Evolutionary conservation across 2,329 filamentous ascomycete genomes (phyloP).

Genomic region (Ambrosiella cleistominuta): DNA sequence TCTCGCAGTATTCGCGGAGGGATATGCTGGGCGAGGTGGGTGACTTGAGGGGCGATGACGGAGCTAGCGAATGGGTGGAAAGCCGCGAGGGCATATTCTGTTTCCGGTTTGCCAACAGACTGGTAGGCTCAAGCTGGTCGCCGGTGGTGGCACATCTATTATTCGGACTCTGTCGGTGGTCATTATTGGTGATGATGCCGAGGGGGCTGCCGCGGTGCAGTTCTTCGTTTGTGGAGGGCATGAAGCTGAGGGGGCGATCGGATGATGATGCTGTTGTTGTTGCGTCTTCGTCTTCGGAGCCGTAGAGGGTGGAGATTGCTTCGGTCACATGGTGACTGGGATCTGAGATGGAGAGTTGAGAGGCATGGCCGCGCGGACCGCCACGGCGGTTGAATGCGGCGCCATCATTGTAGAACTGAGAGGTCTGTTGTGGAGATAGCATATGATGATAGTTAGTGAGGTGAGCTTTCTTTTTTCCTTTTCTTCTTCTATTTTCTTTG

Average conservation of each 20-base stretch:
- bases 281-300: slow-evolving; percentile 50
- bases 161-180: slow-evolving; percentile 25
- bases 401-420: slow-evolving; percentile 36
- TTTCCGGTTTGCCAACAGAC: slow-evolving; percentile 21
- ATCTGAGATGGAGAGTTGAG: slow-evolving; percentile 57
- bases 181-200: slow-evolving; percentile 17
- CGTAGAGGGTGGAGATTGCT: slow-evolving; percentile 80
- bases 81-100: slow-evolving; percentile 22
- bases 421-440: slow-evolving; percentile 24
- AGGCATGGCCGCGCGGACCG: slow-evolving; percentile 34
- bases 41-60: slow-evolving; percentile 18
- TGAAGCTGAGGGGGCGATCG: slow-evolving; percentile 56
- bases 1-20: slow-evolving; percentile 36
- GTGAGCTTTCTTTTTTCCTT: neutral
- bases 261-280: slow-evolving; percentile 26
- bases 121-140: slow-evolving; percentile 16
- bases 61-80: slow-evolving; percentile 22
- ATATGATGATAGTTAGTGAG: neutral
- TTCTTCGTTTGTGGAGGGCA: slow-evolving; percentile 20
- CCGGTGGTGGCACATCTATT: slow-evolving; percentile 28
- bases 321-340: slow-evolving; percentile 89
- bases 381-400: slow-evolving; percentile 34
- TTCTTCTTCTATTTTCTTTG: too few species aligned
- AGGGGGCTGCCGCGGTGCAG: slow-evolving; percentile 15
- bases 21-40: slow-evolving; percentile 35